Evolutionary conservation across 2,329 filamentous ascomycete species (phyloP).

Genomic region (Colletotrichum filicis): DNA sequence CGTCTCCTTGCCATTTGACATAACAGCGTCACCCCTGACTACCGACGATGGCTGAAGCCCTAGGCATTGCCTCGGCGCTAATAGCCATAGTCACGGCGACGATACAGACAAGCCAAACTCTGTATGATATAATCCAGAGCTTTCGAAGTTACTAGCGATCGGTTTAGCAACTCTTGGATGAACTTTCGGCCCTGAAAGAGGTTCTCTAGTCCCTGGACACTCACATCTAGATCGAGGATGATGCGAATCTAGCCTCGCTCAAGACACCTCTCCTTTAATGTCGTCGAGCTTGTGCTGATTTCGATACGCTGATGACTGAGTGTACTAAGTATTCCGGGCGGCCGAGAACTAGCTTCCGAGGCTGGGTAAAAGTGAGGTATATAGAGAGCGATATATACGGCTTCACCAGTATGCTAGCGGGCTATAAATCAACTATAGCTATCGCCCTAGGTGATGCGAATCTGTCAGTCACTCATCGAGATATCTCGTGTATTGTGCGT

Average conservation of each 20-base stretch:
- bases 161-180: too few species aligned
- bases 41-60: too few species aligned
- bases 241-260: too few species aligned
- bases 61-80: too few species aligned
- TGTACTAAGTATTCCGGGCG: slow-evolving; percentile 14
- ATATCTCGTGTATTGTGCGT: neutral
- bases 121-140: too few species aligned
- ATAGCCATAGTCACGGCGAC: too few species aligned
- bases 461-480: neutral
- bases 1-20: too few species aligned
- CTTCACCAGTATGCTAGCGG: slow-evolving; percentile 16
- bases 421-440: slow-evolving; percentile 19
- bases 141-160: too few species aligned
- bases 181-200: neutral
- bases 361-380: slow-evolving; percentile 12
- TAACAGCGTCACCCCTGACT: too few species aligned
- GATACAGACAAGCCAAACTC: too few species aligned
- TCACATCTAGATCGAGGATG: neutral
- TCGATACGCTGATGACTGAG: neutral
- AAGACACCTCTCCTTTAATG: slow-evolving; percentile 2
- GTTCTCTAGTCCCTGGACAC: neutral
- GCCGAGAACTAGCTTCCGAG: slow-evolving; percentile 14
- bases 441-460: slow-evolving; percentile 9
- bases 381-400: slow-evolving; percentile 17
- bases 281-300: neutral